Evolutionary conservation across 2,329 filamentous ascomycete species (phyloP).

Genomic region (Canariomyces notabilis): DNA sequence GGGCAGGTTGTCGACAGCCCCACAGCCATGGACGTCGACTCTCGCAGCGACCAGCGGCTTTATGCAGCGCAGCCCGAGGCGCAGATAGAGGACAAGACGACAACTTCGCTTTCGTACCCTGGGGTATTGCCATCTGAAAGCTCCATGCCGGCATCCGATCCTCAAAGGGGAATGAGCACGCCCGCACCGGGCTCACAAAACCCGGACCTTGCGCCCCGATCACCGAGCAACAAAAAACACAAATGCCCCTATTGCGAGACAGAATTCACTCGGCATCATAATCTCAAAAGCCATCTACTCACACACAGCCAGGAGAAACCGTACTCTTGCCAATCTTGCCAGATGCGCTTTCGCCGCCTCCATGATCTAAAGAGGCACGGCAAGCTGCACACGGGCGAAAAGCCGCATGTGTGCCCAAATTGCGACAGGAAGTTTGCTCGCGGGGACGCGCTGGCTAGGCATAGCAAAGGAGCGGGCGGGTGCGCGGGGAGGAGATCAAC

Average conservation of each 20-base stretch:
- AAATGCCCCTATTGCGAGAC: slow-evolving; percentile 96
- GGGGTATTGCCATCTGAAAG: slow-evolving; percentile 42
- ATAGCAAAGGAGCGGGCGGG: slow-evolving; percentile 92
- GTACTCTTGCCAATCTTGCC: slow-evolving; percentile 88
- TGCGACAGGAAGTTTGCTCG: slow-evolving; percentile 93
- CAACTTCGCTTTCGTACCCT: slow-evolving; percentile 52
- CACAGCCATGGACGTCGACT: slow-evolving; percentile 51
- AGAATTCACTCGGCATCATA: slow-evolving; percentile 95
- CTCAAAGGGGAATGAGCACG: slow-evolving; percentile 49
- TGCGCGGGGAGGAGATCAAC: slow-evolving; percentile 89
- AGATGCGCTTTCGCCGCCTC: slow-evolving; percentile 83
- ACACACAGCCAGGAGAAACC: slow-evolving; percentile 99
- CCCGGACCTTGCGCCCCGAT: slow-evolving; percentile 52
- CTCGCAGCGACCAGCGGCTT: slow-evolving; percentile 32
- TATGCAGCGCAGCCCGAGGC: slow-evolving; percentile 39
- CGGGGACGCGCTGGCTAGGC: slow-evolving; percentile 87
- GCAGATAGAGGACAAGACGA: slow-evolving; percentile 47
- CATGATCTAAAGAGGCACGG: slow-evolving; percentile 95
- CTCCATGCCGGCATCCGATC: slow-evolving; percentile 41
- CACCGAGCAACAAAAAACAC: slow-evolving; percentile 78
- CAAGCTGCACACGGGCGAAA: slow-evolving; percentile 94
- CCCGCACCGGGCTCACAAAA: slow-evolving; percentile 45
- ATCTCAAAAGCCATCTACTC: slow-evolving; percentile 92
- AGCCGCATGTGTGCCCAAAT: slow-evolving; percentile 90
- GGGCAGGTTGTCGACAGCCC: slow-evolving; percentile 46